Evolutionary conservation across 2,329 filamentous ascomycete species (phyloP).

Genomic region (Alternaria brassicicola): DNA sequence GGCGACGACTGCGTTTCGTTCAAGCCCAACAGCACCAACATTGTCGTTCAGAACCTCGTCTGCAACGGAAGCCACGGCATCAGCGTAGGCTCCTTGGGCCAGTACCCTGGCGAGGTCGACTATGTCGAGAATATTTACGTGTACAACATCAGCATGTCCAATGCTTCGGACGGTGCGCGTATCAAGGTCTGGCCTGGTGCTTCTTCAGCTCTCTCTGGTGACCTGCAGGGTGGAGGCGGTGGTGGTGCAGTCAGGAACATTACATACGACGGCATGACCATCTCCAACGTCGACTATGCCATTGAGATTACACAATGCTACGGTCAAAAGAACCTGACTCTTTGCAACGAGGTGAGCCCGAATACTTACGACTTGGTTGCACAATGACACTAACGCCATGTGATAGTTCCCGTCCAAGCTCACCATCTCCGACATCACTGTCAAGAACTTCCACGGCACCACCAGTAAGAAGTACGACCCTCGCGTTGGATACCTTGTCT

Average conservation of each 20-base stretch:
- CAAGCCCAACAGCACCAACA: slow-evolving; percentile 74
- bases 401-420: slow-evolving; percentile 58
- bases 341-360: slow-evolving; percentile 58
- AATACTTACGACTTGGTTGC: too few relatives aligned
- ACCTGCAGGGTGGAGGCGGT: slow-evolving; percentile 70
- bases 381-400: not conserved
- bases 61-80: slow-evolving; percentile 77
- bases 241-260: slow-evolving; percentile 68
- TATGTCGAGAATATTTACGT: slow-evolving; percentile 72
- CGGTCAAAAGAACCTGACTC: slow-evolving; percentile 65
- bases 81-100: slow-evolving; percentile 72
- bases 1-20: slow-evolving; percentile 76
- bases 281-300: slow-evolving; percentile 68
- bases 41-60: slow-evolving; percentile 69
- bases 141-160: slow-evolving; percentile 48
- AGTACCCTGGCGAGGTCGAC: slow-evolving; percentile 68
- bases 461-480: slow-evolving; percentile 56
- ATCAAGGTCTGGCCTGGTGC: slow-evolving; percentile 76
- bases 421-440: slow-evolving; percentile 61
- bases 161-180: slow-evolving; percentile 65
- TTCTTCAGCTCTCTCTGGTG: slow-evolving; percentile 61
- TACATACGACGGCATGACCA: slow-evolving; percentile 67
- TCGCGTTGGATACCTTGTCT: slow-evolving; percentile 53
- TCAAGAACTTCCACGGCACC: slow-evolving; percentile 63
- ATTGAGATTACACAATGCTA: slow-evolving; percentile 72